Evolutionary conservation across 2,329 filamentous ascomycete genomes (phyloP).

Genomic region (Endoconidiophora polonica): DNA sequence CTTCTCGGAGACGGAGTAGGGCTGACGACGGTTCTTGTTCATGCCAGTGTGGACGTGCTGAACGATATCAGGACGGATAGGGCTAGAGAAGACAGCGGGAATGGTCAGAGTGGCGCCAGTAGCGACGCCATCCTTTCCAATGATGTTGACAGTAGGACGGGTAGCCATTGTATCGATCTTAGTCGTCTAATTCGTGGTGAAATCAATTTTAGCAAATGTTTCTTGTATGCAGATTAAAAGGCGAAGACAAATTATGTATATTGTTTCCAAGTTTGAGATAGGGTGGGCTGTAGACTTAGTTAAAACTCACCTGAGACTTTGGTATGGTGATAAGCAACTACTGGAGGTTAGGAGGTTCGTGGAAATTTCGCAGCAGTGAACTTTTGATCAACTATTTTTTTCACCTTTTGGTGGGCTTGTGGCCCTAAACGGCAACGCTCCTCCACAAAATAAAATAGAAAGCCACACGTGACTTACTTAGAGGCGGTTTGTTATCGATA

Average conservation of each 20-base stretch:
- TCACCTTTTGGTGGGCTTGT: slow-evolving; percentile 12
- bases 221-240: not conserved
- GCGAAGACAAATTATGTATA: not conserved
- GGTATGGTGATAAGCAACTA: slow-evolving; percentile 13
- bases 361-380: slow-evolving; percentile 12
- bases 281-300: not conserved
- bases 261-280: not conserved
- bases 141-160: slow-evolving; percentile 93
- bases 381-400: slow-evolving; percentile 11
- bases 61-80: slow-evolving; percentile 98
- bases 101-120: slow-evolving; percentile 80
- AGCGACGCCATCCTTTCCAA: slow-evolving; percentile 88
- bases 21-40: slow-evolving; percentile 99
- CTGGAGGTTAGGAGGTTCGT: slow-evolving; percentile 11
- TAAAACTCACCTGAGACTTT: slow-evolving; percentile 12
- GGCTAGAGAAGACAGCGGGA: slow-evolving; percentile 90
- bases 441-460: slow-evolving; percentile 6
- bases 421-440: slow-evolving; percentile 12
- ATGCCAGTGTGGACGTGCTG: slow-evolving; percentile 98
- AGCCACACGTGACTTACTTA: slow-evolving; percentile 4
- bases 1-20: slow-evolving; percentile 99
- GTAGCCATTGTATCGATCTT: slow-evolving; percentile 59
- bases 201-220: slow-evolving; percentile 4
- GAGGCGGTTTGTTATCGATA: slow-evolving; percentile 1
- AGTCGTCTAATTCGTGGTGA: slow-evolving; percentile 17